phyloP scores from a whole-genome alignment of 2,329 filamentous ascomycete species.

The Remersonia thermophila region DNA sequence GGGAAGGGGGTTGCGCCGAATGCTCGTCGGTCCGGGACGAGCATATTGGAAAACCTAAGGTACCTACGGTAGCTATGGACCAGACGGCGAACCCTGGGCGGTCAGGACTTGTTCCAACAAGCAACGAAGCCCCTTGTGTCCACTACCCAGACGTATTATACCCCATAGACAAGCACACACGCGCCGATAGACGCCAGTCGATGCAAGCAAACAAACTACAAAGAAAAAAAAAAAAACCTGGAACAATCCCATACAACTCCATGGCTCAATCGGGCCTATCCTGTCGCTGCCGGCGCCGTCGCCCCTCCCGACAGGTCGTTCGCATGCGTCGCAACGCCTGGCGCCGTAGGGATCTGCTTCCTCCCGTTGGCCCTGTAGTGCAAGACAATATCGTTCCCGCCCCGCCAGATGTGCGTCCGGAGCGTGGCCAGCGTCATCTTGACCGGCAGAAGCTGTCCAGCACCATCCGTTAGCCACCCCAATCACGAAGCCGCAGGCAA shows the following conservation, averaged over 20 bases:
- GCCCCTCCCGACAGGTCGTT: conserved; percentile 1
- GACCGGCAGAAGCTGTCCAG: conserved; percentile 50
- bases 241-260: no score
- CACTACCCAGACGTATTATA: no score
- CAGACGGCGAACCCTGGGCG: no score
- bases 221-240: no score
- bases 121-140: no score
- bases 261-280: no score
- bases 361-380: conserved; percentile 88
- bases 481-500: neutral
- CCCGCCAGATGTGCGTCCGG: conserved; percentile 85
- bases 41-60: no score
- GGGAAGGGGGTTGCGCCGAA: no score
- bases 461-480: neutral
- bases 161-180: neutral
- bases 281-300: conserved; percentile 4
- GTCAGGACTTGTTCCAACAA: no score
- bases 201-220: neutral
- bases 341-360: conserved; percentile 43
- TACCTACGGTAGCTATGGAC: no score
- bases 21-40: no score
- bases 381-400: conserved; percentile 81
- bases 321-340: conserved; percentile 12
- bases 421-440: conserved; percentile 92
- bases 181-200: neutral